A percentile compares a stretch with the other conserved stretches of the same genome.
Conservation (phyloP, 768 basidiomycete genomes). For the Favolaschia claudopus region DNA sequence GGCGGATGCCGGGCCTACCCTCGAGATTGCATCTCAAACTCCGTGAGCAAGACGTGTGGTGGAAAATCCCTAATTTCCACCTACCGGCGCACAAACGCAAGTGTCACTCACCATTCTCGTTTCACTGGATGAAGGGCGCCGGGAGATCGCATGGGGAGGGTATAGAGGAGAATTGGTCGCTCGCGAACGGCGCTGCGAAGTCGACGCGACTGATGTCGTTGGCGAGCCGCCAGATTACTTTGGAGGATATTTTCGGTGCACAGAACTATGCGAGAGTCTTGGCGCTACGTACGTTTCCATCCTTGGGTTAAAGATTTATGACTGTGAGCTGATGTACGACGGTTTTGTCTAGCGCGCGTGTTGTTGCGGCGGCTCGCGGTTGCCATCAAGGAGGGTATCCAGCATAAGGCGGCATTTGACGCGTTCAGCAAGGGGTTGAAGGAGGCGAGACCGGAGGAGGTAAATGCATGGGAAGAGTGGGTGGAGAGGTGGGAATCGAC, state of each 20-base stretch:
- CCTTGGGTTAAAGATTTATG: neutral
- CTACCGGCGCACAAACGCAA: neutral
- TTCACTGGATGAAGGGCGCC: no score
- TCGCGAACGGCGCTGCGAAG: neutral
- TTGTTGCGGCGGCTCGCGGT: neutral
- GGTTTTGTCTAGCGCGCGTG: neutral
- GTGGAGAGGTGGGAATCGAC: conserved; percentile 9
- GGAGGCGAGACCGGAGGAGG: neutral
- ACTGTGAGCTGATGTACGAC: neutral
- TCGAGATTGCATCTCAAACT: neutral
- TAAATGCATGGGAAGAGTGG: conserved; percentile 1
- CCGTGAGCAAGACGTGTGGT: neutral
- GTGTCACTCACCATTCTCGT: neutral
- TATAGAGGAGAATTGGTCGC: neutral
- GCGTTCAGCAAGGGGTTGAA: neutral
- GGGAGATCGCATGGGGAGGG: no score
- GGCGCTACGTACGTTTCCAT: neutral
- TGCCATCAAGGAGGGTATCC: neutral
- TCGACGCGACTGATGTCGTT: neutral
- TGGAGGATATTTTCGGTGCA: neutral
- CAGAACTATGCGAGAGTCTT: neutral
- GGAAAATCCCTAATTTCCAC: conserved; percentile 15
- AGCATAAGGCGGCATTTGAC: conserved; percentile 1
- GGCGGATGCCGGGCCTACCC: neutral
- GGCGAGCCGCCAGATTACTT: neutral